Conservation (phyloP, 352 stramenopile genomes). For the Globisporangium paddicum region DNA sequence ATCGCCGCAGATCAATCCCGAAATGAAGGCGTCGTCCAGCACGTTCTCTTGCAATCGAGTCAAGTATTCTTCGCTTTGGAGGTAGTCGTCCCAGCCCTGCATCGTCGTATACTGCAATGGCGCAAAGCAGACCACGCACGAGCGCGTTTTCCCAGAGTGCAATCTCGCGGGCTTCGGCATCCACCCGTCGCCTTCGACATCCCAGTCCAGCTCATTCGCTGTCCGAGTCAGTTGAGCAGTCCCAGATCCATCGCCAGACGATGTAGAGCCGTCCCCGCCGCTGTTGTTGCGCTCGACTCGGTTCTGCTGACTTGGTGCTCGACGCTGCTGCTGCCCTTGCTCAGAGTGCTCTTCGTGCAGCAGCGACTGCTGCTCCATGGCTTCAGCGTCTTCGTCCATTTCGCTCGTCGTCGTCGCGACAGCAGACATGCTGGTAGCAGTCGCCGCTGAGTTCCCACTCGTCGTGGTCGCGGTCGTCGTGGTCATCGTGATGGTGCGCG, state of each 20-base stretch:
- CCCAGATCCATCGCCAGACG: neutral
- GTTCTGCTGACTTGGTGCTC: constrained; percentile 3
- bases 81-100: constrained; percentile 77
- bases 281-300: constrained; percentile 12
- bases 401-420: constrained; percentile 2
- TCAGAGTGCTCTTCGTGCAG: constrained; percentile 3
- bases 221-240: neutral
- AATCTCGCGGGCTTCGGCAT: constrained; percentile 79
- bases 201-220: constrained; percentile 12
- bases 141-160: constrained; percentile 72
- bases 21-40: constrained; percentile 75
- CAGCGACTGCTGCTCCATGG: constrained; percentile 6
- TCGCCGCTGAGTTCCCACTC: neutral
- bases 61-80: constrained; percentile 79
- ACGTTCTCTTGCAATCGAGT: constrained; percentile 66
- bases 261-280: constrained; percentile 1
- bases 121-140: constrained; percentile 75
- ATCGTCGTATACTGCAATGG: constrained; percentile 65
- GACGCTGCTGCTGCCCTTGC: neutral
- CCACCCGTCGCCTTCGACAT: constrained; percentile 65
- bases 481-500: constrained; percentile 2
- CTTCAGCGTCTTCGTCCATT: constrained; percentile 1
- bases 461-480: neutral
- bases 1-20: constrained; percentile 72
- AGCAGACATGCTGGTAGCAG: neutral